phyloP scores from a whole-genome alignment of 2,329 filamentous ascomycete genomes.

The Rasamsonia emersonii region DNA sequence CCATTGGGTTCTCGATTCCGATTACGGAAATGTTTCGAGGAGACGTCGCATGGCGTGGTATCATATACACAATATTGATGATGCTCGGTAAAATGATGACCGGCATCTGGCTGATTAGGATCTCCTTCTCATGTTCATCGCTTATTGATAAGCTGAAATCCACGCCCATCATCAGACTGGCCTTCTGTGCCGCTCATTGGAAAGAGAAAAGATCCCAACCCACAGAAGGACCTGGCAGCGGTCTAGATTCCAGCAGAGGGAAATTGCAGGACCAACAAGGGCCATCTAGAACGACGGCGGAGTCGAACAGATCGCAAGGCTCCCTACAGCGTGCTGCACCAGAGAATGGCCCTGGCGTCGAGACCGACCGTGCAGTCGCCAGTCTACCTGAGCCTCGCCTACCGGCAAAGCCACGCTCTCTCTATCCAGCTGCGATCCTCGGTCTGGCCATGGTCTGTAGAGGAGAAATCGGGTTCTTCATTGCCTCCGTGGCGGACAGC shows the following conservation, averaged over 20 bases:
- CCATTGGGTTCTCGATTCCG: conserved; percentile 70
- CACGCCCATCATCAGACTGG: conserved; percentile 6
- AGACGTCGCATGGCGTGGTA: conserved; percentile 59
- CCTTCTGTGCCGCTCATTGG: conserved; percentile 1
- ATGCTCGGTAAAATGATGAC: conserved; percentile 51
- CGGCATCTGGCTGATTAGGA: conserved; percentile 49
- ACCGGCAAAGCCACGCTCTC: conserved; percentile 46
- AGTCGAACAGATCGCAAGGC: no score
- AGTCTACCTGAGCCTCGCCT: conserved; percentile 10
- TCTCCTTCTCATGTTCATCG: no score
- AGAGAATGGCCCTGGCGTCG: conserved; percentile 2
- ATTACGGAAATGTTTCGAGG: conserved; percentile 60
- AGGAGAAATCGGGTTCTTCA: conserved; percentile 74
- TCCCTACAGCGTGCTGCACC: no score
- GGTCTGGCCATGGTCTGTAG: conserved; percentile 64
- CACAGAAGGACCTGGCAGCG: no score
- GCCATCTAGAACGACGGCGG: no score
- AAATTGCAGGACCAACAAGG: no score
- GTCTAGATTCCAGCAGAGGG: no score
- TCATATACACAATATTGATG: conserved; percentile 68
- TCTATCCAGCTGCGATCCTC: conserved; percentile 60
- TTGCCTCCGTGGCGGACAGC: conserved; percentile 58
- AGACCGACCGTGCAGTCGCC: conserved; percentile 7
- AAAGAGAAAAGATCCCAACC: no score
- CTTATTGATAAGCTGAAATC: no score